Evolutionary conservation across 495 filamentous ascomycete species (phyloP).

Genomic region (Choiromyces venosus): DNA sequence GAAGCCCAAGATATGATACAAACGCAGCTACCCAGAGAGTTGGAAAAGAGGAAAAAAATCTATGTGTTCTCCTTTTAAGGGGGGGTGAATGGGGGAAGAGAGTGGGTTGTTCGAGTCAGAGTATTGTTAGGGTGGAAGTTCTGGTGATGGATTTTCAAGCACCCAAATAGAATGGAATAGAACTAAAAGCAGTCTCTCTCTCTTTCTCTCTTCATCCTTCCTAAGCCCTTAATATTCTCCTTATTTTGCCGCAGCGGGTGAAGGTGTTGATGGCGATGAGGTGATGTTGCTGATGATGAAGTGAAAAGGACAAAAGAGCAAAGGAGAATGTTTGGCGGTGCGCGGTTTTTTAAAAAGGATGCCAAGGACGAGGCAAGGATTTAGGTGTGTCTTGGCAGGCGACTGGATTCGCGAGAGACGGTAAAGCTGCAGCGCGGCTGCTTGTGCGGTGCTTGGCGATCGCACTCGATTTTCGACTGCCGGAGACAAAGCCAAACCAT

Average conservation of each 20-base stretch:
- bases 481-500: background rate
- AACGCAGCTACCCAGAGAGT: conserved; percentile 1
- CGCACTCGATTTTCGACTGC: background rate
- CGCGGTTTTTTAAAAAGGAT: background rate
- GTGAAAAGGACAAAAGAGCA: background rate
- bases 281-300: background rate
- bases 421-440: background rate
- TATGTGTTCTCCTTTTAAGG: background rate
- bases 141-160: background rate
- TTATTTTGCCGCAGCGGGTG: background rate
- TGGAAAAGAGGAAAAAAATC: background rate
- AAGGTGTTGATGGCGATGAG: background rate
- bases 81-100: background rate
- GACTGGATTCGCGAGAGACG: background rate
- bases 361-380: conserved; percentile 1
- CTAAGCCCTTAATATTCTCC: background rate
- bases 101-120: conserved; percentile 1
- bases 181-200: background rate
- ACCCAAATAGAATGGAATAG: background rate
- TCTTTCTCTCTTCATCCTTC: background rate
- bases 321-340: conserved; percentile 1
- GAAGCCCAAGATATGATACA: conserved; percentile 10
- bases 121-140: background rate
- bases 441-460: background rate
- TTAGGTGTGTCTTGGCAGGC: background rate